Base-by-base conservation (phyloP, 257 asterid species). In the Verbascum thapsus region DNA sequence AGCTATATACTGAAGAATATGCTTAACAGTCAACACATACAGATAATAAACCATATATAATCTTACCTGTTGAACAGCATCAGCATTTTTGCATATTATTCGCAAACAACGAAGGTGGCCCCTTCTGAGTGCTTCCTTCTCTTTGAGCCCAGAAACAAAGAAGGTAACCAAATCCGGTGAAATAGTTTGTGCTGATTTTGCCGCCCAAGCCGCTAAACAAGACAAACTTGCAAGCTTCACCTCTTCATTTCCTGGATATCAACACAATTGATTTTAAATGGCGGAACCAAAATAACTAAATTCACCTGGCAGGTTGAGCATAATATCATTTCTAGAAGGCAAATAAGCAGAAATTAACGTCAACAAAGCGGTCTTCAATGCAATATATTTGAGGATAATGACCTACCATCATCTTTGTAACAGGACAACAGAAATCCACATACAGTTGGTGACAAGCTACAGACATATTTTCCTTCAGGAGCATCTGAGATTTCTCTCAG, bases 361-460 rank as follows among this genome's bases (percentile, higher is more conserved):
- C 40, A 41, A 62, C 57, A 3, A 16, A 48, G 32, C 32, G 32
- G 32, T 26, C 32, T 26, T 26, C 54, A 66, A 26, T 70, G 57
- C 55, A 67, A 41, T 26, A 64, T 37, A 67, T 62, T 51, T 53
- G 58, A 67, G 58, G 70, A 52, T 60, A 43, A 72, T 50, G 59
- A 74, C 83, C 58, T 80, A 88, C 99, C 99, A 57, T 94, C 99
- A 70, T 94, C 97, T 83, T 81, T 89, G 87, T 87, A 94, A 72
- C 76, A 85, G 52, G 94, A 82, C 72, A 78, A 64, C 68, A 94
- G 85, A 76, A 80, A 87, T 67, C 85, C 63, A 70, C 96, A 90
- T 60, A 94, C 76, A 60, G 80, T 72, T 61, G 81, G 86, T 54
- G 94, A 80, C 85, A 94, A 67, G 82, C 78, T 82, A 74, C 72